Evolutionary conservation across 2,329 filamentous ascomycete genomes (phyloP), one percentile per base, ranked within the genome.

Genomic region (Fusarium sp.): DNA sequence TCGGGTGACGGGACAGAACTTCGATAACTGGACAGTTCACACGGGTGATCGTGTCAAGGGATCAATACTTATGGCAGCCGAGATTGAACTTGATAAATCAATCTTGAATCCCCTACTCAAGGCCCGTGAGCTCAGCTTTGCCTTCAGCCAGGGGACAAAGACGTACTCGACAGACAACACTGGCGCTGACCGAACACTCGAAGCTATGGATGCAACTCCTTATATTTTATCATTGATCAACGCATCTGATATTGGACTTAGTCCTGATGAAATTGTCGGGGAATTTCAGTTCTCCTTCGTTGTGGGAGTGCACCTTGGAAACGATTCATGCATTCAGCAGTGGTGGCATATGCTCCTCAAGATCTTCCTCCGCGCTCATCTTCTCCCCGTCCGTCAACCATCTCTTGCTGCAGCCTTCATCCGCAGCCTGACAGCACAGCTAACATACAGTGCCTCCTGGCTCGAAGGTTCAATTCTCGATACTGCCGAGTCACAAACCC

Each of bases 201-300:
- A 81, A 35, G 79, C 79, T 15, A 75, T 74, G 9, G 81, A 85
- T 61, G 79, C 84, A 1, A 83, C 80, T 1, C 63, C 72, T 9
- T 80, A 83, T 66, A 74, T 87, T 33, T 48, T 71, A 14, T 72
- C 76, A 7, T 65, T 77, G 5, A 72, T 85, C 14, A 68, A 75
- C 21, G 61, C 69, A 9, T 35, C 68, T 3, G 45, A 57, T 14
- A 61, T 63, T 27, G 47, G 65, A 6, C 21, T 75, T 9, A 57
- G 53, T 1, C 76, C 77, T 29, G 73, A 75, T 2, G 80, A 84
- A 49, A 72, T 88, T 23, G 70, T 85, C 6, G 86, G 84, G 42
- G 86, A 89, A 68, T 71, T 88, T 2, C 86, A 88, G 63, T 83
- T 88, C 69, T 79, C 80, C 37, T 88, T 83, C 65, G 66, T 88